These are phyloP conservation scores for Anthracocystis panici-leucophaei DNA, from an alignment of 1,284 basidiomycete genomes.

Conservation along the genomic window DNA sequence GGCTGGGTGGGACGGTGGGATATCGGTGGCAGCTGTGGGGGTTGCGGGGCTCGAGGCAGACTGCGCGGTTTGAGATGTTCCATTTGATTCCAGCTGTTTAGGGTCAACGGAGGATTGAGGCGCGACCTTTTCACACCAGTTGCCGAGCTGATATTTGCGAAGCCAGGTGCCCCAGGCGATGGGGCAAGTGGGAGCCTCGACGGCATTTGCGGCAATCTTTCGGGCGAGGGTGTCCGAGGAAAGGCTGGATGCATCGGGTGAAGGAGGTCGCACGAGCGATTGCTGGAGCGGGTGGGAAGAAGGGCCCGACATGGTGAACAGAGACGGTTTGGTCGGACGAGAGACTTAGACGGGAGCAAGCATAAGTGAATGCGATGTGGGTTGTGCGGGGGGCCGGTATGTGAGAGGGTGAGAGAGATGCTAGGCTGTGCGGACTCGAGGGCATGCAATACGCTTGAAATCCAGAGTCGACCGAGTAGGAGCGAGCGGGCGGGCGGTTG, in stretches of 20 bases:
- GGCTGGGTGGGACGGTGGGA: neutral
- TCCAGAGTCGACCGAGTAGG: neutral
- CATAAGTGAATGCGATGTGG: neutral
- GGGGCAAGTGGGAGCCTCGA: conserved; percentile 30
- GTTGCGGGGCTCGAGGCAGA: neutral
- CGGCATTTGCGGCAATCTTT: conserved; percentile 36
- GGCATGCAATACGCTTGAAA: neutral
- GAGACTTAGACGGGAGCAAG: neutral
- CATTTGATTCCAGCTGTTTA: neutral
- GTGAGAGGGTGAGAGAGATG: no score
- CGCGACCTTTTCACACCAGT: conserved; percentile 23
- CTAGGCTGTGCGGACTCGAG: neutral
- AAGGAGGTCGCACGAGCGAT: conserved; percentile 22
- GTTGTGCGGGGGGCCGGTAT: neutral
- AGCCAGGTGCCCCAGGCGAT: conserved; percentile 44
- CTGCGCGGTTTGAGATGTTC: neutral
- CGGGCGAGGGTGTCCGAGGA: conserved; percentile 27
- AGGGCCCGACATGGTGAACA: conserved; percentile 19
- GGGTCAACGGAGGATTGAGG: conserved; percentile 3
- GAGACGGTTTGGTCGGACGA: neutral
- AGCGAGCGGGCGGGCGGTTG: neutral
- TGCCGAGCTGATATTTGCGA: conserved; percentile 38
- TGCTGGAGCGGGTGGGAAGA: conserved; percentile 24
- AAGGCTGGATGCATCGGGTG: conserved; percentile 25
- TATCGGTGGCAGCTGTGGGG: conserved; percentile 1